phyloP scores from a whole-genome alignment of 1,284 basidiomycete species.

The Somion occarium region DNA sequence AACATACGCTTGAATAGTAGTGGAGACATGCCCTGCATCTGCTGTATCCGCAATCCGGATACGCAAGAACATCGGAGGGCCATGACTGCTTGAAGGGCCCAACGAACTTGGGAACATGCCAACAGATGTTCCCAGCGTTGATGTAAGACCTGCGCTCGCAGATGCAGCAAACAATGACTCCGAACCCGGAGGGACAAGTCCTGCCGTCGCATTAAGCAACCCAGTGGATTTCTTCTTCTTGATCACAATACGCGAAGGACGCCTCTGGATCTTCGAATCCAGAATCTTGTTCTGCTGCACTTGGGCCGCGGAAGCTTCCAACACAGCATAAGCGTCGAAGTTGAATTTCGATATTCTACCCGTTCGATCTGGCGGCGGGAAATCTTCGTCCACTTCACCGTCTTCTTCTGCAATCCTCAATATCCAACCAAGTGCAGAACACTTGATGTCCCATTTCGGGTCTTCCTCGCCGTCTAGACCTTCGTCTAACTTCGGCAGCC shows the following conservation, averaged over 20 bases:
- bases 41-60: constrained; percentile 75
- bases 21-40: constrained; percentile 78
- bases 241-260: constrained; percentile 64
- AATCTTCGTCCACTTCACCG: constrained; percentile 98
- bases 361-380: constrained; percentile 89
- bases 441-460: constrained; percentile 50
- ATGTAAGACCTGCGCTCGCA: constrained; percentile 30
- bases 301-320: constrained; percentile 77
- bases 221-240: constrained; percentile 51
- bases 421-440: constrained; percentile 89
- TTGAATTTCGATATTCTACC: constrained; percentile 87
- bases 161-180: constrained; percentile 20
- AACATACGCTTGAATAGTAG: constrained; percentile 83
- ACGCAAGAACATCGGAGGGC: constrained; percentile 76
- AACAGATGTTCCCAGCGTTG: constrained; percentile 37
- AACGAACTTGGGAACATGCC: constrained; percentile 56
- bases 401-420: constrained; percentile 94
- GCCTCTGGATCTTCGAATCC: constrained; percentile 73
- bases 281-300: constrained; percentile 81
- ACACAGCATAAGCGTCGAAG: constrained; percentile 86
- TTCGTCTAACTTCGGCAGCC: constrained; percentile 75
- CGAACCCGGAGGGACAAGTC: constrained; percentile 27
- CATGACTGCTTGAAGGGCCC: constrained; percentile 62
- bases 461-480: constrained; percentile 57
- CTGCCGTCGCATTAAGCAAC: constrained; percentile 19